phyloP scores from a whole-genome alignment of 108 stramenopile species.

The Nitzschia palea region DNA sequence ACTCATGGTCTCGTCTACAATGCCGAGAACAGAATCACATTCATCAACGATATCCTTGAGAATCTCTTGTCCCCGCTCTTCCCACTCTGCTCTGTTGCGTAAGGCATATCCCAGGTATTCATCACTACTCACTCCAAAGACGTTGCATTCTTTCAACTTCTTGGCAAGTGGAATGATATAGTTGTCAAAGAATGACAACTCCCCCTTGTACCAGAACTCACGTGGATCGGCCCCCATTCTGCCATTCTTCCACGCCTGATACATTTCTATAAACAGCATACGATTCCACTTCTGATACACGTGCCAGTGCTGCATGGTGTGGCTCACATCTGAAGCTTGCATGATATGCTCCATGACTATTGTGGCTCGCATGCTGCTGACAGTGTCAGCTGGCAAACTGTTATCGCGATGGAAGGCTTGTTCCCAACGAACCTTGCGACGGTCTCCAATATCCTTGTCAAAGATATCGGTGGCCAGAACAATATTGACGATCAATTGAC shows the following conservation, averaged over 20 bases:
- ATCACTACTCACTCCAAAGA: constrained; percentile 34
- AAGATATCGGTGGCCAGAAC: constrained; percentile 31
- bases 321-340: constrained; percentile 47
- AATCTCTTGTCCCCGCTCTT: not conserved
- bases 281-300: constrained; percentile 48
- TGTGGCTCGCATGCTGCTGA: constrained; percentile 9
- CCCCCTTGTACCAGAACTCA: constrained; percentile 37
- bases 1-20: not conserved
- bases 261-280: constrained; percentile 38
- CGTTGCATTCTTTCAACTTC: constrained; percentile 44
- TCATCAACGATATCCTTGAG: not conserved
- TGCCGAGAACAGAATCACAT: too few relatives aligned
- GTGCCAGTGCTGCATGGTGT: constrained; percentile 55
- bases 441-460: constrained; percentile 20
- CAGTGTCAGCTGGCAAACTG: not conserved
- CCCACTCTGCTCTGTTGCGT: not conserved
- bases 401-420: constrained; percentile 6
- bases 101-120: constrained; percentile 22
- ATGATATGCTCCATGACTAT: constrained; percentile 52
- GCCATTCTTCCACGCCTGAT: constrained; percentile 26
- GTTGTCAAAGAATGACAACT: constrained; percentile 44
- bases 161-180: constrained; percentile 47
- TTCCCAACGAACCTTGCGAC: constrained; percentile 28
- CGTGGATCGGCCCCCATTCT: constrained; percentile 12
- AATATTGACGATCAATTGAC: constrained; percentile 35